Conservation (phyloP, 139 green algal species). For the Chlorella sp. region DNA sequence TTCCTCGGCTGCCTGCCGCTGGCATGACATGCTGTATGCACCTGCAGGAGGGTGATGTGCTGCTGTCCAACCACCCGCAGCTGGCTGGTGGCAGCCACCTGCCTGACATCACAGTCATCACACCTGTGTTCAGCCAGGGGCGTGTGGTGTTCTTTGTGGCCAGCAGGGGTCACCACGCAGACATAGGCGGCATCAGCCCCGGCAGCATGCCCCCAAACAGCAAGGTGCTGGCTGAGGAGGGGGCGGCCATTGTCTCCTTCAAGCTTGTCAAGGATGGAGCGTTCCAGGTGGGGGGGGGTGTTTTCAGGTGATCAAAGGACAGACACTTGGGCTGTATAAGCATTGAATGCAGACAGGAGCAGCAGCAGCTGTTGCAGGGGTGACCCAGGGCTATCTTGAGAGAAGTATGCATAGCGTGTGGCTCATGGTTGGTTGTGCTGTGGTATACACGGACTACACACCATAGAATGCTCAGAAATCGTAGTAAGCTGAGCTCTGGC, state of each 20-base stretch:
- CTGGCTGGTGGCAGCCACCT: conserved; percentile 89
- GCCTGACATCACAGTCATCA: conserved; percentile 98
- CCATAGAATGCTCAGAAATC: neutral
- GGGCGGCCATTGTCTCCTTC: conserved; percentile 85
- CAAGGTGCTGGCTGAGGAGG: conserved; percentile 81
- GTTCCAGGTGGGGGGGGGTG: conserved; percentile 54
- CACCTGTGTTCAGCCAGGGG: conserved; percentile 72
- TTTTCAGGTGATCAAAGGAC: too few species aligned
- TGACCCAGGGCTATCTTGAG: neutral
- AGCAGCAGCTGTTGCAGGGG: neutral
- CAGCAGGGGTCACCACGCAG: conserved; percentile 59
- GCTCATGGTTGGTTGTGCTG: neutral
- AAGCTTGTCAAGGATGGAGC: conserved; percentile 75
- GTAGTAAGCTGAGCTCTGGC: neutral
- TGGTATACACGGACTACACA: neutral
- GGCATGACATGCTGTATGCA: conserved; percentile 45
- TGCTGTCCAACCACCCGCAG: conserved; percentile 92
- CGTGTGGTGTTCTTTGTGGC: conserved; percentile 94
- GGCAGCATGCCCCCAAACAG: conserved; percentile 90
- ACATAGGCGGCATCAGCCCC: conserved; percentile 86
- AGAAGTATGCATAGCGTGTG: neutral
- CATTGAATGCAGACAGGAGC: neutral
- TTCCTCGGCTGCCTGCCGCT: conserved; percentile 28
- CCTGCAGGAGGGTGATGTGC: conserved; percentile 79
- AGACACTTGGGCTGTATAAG: neutral